Base-by-base conservation (phyloP, 768 basidiomycete genomes). In the Trametes cingulata region DNA sequence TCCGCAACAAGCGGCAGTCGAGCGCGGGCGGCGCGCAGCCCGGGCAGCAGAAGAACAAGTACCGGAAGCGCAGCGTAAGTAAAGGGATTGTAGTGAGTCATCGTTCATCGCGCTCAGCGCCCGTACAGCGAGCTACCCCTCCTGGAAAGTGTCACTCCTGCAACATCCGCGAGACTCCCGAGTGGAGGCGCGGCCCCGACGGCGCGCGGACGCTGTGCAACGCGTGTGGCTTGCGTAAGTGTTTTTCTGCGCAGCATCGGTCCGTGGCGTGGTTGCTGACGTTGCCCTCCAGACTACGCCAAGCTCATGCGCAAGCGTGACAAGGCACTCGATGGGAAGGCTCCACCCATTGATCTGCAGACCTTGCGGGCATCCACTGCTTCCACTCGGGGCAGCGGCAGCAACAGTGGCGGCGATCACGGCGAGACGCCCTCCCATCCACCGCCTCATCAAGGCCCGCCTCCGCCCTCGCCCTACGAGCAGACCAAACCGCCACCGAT, bases 121-220 rank as follows among this genome's bases (percentile, higher is more conserved):
- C 20, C 14, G 36, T 76, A 69, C 69, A 93, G 91, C 85, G 91
- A 65, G 89, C 91, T 43, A 90, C 87, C 37, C 91, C 91, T 17
- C 91, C 91, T 5, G 90, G 90, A 10, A 91, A 92, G 69, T 93
- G 91, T 67, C 89, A 92, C 73, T 91, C 91, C 33, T 93, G 91
- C 71, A 90, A 91, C 74, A 92, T 91, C 56, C 80, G 87, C 59
- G 91, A 93, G 70, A 93, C 91, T 4, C 91, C 91, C n/a, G 91
- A 93, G 72, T 93, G 91, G 91, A 75, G 91, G 53, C 82, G 90
- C 24, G 91, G 91, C 15, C 91, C 91, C 2, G 91, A 92, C 68
- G 91, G 91, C 4, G 90, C 91, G 24, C 76, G 91, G 68, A 93
- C 91, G 8, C 70, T 93, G 67, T 93, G 91, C 69, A 93, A 92